phyloP scores from a whole-genome alignment of 2,329 filamentous ascomycete genomes.

The Blastomyces parvus region DNA sequence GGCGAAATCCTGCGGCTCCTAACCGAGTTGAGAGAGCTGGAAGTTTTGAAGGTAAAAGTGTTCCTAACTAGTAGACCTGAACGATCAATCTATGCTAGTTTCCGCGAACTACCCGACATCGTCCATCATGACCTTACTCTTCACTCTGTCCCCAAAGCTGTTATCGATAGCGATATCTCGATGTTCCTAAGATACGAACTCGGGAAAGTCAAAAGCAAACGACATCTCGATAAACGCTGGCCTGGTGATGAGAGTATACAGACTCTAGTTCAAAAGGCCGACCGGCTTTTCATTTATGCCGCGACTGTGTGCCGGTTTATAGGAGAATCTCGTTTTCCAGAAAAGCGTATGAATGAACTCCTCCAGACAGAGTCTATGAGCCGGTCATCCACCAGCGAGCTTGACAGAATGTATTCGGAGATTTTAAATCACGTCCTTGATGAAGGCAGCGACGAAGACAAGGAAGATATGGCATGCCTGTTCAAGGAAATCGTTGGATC shows the following conservation, averaged over 20 bases:
- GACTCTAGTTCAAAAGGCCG: constrained; percentile 16
- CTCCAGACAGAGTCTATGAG: constrained; percentile 7
- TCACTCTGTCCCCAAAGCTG: constrained; percentile 19
- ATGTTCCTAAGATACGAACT: constrained; percentile 20
- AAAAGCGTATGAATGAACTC: constrained; percentile 12
- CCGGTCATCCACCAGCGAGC: not conserved
- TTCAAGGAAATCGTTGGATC: constrained; percentile 17
- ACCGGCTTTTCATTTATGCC: constrained; percentile 22
- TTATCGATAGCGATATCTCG: constrained; percentile 21
- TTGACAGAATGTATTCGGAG: constrained; percentile 12
- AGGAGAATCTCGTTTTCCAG: constrained; percentile 6
- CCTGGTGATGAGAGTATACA: constrained; percentile 13
- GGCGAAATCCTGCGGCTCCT: constrained; percentile 19
- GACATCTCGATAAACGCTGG: constrained; percentile 5
- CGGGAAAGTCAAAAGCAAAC: constrained; percentile 13
- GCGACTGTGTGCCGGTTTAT: constrained; percentile 23
- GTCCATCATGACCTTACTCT: constrained; percentile 18
- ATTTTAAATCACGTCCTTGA: constrained; percentile 7
- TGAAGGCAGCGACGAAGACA: constrained; percentile 3
- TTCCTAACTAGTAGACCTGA: constrained; percentile 26
- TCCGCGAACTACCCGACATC: constrained; percentile 15
- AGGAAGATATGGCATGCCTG: constrained; percentile 9
- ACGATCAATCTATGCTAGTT: constrained; percentile 18
- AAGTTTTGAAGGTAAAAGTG: constrained; percentile 17
- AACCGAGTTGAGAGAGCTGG: constrained; percentile 9